These are phyloP conservation scores for Nicotiana benthamiana DNA, from an alignment of 257 asterid genomes.

Conservation along the genomic window DNA sequence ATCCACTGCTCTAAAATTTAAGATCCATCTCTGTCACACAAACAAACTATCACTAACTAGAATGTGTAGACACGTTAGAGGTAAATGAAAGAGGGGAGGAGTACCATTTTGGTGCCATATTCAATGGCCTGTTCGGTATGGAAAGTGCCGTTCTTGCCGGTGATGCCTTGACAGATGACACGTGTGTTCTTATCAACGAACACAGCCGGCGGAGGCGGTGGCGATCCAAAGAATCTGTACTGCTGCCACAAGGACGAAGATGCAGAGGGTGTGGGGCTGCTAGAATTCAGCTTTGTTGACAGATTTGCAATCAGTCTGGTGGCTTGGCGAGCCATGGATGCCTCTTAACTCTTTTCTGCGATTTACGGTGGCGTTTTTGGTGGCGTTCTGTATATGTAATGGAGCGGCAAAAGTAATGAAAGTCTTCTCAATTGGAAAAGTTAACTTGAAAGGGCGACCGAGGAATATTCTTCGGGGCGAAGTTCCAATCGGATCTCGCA, in stretches of 20 bases:
- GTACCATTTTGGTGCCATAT: conserved; percentile 91
- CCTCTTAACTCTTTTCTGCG: background rate
- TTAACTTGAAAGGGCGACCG: background rate
- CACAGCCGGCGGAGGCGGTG: conserved; percentile 79
- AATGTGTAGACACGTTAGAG: too few species aligned
- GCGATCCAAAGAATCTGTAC: conserved; percentile 66
- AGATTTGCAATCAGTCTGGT: conserved; percentile 47
- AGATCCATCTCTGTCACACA: background rate
- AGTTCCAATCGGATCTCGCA: background rate
- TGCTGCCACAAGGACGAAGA: conserved; percentile 31
- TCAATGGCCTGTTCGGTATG: conserved; percentile 96
- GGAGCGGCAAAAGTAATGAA: background rate
- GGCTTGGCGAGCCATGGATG: conserved; percentile 66
- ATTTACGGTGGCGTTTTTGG: background rate
- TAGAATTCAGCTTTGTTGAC: conserved; percentile 34
- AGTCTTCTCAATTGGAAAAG: background rate
- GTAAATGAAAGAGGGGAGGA: background rate
- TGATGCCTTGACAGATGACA: conserved; percentile 92
- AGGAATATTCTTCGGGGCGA: background rate
- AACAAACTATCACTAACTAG: background rate
- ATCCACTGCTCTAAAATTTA: background rate
- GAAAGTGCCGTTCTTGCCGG: conserved; percentile 91
- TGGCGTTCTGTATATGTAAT: background rate
- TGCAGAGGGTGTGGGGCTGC: conserved; percentile 9
- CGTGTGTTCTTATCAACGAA: conserved; percentile 96